phyloP scores from a whole-genome alignment of 2,329 filamentous ascomycete species.

The Xylaria hypoxylon region DNA sequence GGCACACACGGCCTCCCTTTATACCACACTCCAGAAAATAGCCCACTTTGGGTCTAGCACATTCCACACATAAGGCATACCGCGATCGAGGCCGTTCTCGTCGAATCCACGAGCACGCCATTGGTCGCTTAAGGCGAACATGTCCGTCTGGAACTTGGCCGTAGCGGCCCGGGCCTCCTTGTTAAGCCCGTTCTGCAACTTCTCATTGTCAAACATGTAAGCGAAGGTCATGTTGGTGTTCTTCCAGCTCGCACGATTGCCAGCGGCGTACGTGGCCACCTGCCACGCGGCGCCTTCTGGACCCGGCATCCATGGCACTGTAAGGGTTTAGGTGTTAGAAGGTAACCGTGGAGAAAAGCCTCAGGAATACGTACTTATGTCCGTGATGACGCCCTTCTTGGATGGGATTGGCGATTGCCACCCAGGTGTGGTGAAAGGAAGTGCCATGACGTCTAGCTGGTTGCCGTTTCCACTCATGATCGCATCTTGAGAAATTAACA shows the following conservation, averaged over 20 bases:
- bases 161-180: slow-evolving; percentile 50
- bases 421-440: slow-evolving; percentile 58
- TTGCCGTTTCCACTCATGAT: slow-evolving; percentile 57
- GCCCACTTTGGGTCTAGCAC: slow-evolving; percentile 37
- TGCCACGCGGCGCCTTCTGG: slow-evolving; percentile 51
- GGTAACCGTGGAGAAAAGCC: neutral
- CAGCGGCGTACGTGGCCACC: slow-evolving; percentile 53
- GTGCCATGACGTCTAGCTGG: slow-evolving; percentile 50
- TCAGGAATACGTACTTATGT: slow-evolving; percentile 34
- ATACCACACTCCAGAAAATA: slow-evolving; percentile 38
- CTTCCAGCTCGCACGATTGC: slow-evolving; percentile 56
- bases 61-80: slow-evolving; percentile 61
- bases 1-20: neutral
- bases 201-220: slow-evolving; percentile 55
- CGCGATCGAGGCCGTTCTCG: slow-evolving; percentile 56
- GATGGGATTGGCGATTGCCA: slow-evolving; percentile 56
- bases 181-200: slow-evolving; percentile 52
- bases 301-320: slow-evolving; percentile 53
- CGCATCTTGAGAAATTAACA: slow-evolving; percentile 50
- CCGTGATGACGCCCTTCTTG: slow-evolving; percentile 54
- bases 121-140: slow-evolving; percentile 54
- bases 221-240: slow-evolving; percentile 53
- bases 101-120: slow-evolving; percentile 56
- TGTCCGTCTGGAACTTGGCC: slow-evolving; percentile 51
- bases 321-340: slow-evolving; percentile 8